Conservation (phyloP, 306 rosid genomes). For the Fagus crenata region DNA sequence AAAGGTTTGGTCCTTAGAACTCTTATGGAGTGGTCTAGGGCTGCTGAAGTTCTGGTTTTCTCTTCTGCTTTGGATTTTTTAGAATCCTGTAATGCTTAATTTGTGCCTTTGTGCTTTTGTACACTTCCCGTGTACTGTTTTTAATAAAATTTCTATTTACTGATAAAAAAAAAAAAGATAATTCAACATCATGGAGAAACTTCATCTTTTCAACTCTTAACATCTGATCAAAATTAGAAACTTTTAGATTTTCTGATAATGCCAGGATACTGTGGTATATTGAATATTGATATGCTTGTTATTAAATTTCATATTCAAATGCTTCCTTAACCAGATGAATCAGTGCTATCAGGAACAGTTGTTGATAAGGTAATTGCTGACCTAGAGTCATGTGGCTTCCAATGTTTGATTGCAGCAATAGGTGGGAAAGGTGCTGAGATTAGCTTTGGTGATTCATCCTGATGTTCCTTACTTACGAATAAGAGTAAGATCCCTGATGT, state of each 20-base stretch:
- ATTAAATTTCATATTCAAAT: constrained; percentile 11
- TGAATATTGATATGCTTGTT: not conserved
- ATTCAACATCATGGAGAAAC: not conserved
- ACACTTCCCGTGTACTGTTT: too few relatives aligned
- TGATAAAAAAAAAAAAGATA: too few relatives aligned
- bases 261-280: not conserved
- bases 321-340: constrained; percentile 52
- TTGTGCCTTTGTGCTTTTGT: too few relatives aligned
- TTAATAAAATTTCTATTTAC: too few relatives aligned
- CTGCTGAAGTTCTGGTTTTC: too few relatives aligned
- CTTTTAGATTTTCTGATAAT: not conserved
- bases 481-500: constrained; percentile 23
- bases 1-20: too few relatives aligned
- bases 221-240: not conserved
- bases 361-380: constrained; percentile 72
- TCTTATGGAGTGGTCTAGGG: too few relatives aligned
- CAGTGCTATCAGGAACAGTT: constrained; percentile 77
- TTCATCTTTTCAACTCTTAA: not conserved
- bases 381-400: constrained; percentile 82
- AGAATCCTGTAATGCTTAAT: too few relatives aligned
- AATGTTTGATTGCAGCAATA: constrained; percentile 70
- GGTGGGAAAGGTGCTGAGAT: constrained; percentile 83
- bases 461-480: constrained; percentile 31
- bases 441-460: constrained; percentile 53
- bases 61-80: too few relatives aligned